Conservation (phyloP, 192 early-diverging fungal genomes). For the Dimargaris verticillata region DNA sequence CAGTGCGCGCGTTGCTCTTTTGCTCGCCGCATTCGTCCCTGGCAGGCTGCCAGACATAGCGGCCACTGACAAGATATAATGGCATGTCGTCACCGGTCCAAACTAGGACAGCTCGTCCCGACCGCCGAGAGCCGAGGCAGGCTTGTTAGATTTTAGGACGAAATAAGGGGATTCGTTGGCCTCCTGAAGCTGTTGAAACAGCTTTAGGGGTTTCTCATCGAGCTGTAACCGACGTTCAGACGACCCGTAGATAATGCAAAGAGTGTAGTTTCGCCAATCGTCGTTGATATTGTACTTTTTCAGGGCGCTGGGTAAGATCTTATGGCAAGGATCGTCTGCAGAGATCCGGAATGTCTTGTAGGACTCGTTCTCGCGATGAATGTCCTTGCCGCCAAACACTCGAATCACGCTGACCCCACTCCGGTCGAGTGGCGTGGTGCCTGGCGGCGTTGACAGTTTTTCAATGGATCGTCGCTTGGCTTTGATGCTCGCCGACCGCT, state of each 20-base stretch:
- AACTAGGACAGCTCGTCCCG: too few relatives aligned
- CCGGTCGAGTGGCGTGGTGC: slow-evolving; percentile 1
- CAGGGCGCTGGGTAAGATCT: slow-evolving; percentile 69
- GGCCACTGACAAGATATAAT: too few relatives aligned
- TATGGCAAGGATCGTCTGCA: slow-evolving; percentile 63
- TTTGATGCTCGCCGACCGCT: background rate
- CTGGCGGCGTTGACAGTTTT: slow-evolving; percentile 1
- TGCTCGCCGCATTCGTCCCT: too few relatives aligned
- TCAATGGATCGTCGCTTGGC: background rate
- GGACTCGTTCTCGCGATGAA: slow-evolving; percentile 46
- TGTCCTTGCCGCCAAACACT: slow-evolving; percentile 63
- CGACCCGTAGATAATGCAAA: slow-evolving; percentile 59
- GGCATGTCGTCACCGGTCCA: too few relatives aligned
- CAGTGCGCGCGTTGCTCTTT: too few relatives aligned
- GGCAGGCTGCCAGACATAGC: too few relatives aligned
- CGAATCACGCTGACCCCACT: slow-evolving; percentile 31
- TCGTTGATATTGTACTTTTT: slow-evolving; percentile 84
- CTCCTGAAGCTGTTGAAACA: background rate
- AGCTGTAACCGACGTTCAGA: background rate
- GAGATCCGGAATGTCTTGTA: slow-evolving; percentile 78
- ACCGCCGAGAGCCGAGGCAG: too few relatives aligned
- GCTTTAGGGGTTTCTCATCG: background rate
- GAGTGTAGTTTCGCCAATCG: slow-evolving; percentile 68
- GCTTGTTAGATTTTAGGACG: background rate
- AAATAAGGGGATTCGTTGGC: slow-evolving; percentile 6